Evolutionary conservation across 768 basidiomycete genomes (phyloP).

Genomic region (Boletus sp.): DNA sequence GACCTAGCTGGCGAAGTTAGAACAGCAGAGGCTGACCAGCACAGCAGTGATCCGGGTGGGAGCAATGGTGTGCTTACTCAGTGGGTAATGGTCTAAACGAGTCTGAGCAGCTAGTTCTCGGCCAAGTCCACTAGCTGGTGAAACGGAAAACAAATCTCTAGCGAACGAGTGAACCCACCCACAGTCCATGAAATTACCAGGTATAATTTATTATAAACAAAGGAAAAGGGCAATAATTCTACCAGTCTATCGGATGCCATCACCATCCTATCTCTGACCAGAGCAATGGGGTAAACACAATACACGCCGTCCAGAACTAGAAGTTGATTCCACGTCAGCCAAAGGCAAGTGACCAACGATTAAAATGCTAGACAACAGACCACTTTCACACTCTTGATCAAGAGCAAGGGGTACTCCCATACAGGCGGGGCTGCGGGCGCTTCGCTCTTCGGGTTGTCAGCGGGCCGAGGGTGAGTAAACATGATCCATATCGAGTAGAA

Average conservation of each 20-base stretch:
- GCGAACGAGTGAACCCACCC: no score
- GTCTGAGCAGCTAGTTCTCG: no score
- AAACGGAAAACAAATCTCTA: background rate
- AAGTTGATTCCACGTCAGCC: background rate
- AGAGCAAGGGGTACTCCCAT: conserved; percentile 65
- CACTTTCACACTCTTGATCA: conserved; percentile 60
- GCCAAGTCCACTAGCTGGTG: background rate
- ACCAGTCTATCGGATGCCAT: conserved; percentile 21
- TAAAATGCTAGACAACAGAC: conserved; percentile 45
- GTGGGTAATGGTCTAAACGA: no score
- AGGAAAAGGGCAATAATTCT: background rate
- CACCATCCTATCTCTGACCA: conserved; percentile 87
- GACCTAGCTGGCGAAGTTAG: background rate
- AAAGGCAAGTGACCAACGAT: background rate
- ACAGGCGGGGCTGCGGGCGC: conserved; percentile 43
- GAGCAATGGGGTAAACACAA: conserved; percentile 85
- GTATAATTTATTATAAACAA: conserved; percentile 8
- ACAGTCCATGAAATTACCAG: background rate
- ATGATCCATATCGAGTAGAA: conserved; percentile 91
- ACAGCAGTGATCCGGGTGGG: background rate
- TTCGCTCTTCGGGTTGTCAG: background rate
- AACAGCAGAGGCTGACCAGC: background rate
- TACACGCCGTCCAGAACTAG: conserved; percentile 86
- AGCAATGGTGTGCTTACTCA: background rate
- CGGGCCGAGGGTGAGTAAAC: conserved; percentile 59